Evolutionary conservation across 2,329 filamentous ascomycete genomes (phyloP), one percentile per base, ranked within the genome.

Genomic region (Cyanodermella asteris): DNA sequence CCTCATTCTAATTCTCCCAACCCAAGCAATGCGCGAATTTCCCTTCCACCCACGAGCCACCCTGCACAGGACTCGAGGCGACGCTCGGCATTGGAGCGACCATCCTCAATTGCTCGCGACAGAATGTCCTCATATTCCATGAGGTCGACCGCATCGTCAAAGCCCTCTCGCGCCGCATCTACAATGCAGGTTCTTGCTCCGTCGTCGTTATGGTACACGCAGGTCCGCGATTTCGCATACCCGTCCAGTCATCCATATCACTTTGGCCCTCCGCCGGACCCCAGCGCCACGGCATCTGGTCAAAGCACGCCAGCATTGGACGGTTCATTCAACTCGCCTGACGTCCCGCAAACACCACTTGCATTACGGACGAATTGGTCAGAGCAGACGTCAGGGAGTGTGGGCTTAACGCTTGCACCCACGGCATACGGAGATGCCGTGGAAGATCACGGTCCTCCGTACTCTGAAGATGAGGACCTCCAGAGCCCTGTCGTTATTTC

Each of bases 221-320:
- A 78, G 22, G 82, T 97, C 35, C 74, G 87, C 41, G 87, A 97
- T 57, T 97, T 94, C 52, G 87, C 87, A 37, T 97, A 94, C 45
- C 69, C 78, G 16, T 45, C 64, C 14, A 61, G 63, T 28, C 77
- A 94, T 47, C 81, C 78, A 21, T 61, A 93, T 48, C 87, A 94
- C 55, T 91, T 91, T 57, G 87, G 87, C 2, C 76, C 84, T n/a
- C 72, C 78, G 10, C 72, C 73, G 18, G 73, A 81, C 37, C 59
- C 67, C 14, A 71, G 67, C 25, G 53, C 58, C 26, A 66, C 69
- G n/a, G 59, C 68, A 6, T 90, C 81, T 1, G 73, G 72, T 29
- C 61, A 75, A 37, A 82, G 74, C n/a, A 91, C 82, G 0, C 81
- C 84, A 7, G n/a, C n/a, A n/a, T n/a, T n/a, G n/a, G n/a, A n/a